A percentile compares a stretch with the other conserved stretches of the same genome.
These are phyloP conservation scores for Arabidopsis lyrata DNA, from an alignment of 441 rosid species.

Conservation along the genomic window DNA sequence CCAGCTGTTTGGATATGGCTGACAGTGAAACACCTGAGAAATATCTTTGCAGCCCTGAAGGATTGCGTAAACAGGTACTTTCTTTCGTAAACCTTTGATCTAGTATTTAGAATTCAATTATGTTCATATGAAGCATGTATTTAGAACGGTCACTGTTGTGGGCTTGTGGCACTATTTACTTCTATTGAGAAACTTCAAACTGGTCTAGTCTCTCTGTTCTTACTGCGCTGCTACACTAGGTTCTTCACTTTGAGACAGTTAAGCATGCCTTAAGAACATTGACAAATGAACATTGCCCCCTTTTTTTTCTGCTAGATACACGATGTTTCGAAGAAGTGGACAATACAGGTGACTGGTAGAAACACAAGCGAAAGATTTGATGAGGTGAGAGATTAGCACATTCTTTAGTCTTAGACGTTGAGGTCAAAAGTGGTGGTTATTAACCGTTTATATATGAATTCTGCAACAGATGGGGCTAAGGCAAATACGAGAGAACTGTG, in stretches of 20 bases:
- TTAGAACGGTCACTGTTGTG: slow-evolving; percentile 6
- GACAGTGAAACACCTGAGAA: slow-evolving; percentile 60
- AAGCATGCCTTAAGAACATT: slow-evolving; percentile 20
- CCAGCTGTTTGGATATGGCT: slow-evolving; percentile 60
- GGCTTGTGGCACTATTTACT: slow-evolving; percentile 14
- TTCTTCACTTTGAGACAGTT: slow-evolving; percentile 6
- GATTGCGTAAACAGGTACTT: slow-evolving; percentile 62
- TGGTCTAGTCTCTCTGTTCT: slow-evolving; percentile 32
- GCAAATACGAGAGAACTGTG: slow-evolving; percentile 66
- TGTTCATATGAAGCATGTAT: slow-evolving; percentile 13
- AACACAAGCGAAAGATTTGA: slow-evolving; percentile 64
- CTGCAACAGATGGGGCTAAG: slow-evolving; percentile 60
- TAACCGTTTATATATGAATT: slow-evolving; percentile 11
- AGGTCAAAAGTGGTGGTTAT: slow-evolving; percentile 2
- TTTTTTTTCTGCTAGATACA: slow-evolving; percentile 50
- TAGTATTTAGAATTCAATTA: not conserved
- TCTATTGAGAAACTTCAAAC: slow-evolving; percentile 1
- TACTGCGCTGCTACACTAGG: slow-evolving; percentile 15
- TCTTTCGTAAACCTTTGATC: slow-evolving; percentile 1
- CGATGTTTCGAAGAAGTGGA: slow-evolving; percentile 55
- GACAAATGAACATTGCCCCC: slow-evolving; percentile 15
- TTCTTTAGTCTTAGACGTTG: slow-evolving; percentile 2
- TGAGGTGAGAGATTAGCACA: slow-evolving; percentile 49
- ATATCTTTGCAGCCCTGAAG: slow-evolving; percentile 75
- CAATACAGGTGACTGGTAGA: slow-evolving; percentile 64